Evolutionary conservation across 495 filamentous ascomycete species (phyloP).

Genomic region (Bathelium albidoporum): DNA sequence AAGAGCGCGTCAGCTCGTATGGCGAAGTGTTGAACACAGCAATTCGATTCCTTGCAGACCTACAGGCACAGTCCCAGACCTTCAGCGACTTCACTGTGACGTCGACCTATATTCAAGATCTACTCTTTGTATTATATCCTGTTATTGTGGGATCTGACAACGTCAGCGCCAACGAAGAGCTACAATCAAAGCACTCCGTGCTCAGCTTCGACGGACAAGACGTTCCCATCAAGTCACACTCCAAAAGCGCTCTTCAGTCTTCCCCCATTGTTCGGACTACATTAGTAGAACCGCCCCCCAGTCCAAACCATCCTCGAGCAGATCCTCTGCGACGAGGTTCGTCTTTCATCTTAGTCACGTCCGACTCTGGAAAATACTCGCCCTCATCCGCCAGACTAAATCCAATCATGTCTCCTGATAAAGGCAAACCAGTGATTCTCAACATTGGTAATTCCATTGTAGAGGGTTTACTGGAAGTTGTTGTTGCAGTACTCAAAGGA

Average conservation of each 20-base stretch:
- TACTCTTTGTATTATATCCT: conserved; percentile 73
- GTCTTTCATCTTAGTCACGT: conserved; percentile 78
- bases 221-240: conserved; percentile 66
- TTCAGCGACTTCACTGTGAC: conserved; percentile 73
- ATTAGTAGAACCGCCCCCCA: conserved; percentile 44
- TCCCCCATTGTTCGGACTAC: conserved; percentile 63
- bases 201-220: conserved; percentile 80
- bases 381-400: conserved; percentile 53
- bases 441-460: conserved; percentile 58
- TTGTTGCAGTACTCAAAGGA: conserved; percentile 68
- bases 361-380: conserved; percentile 46
- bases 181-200: conserved; percentile 64
- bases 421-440: conserved; percentile 36
- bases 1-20: conserved; percentile 19
- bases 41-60: conserved; percentile 65
- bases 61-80: conserved; percentile 57
- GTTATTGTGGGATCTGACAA: conserved; percentile 74
- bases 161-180: conserved; percentile 69
- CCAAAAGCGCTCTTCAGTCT: conserved; percentile 40
- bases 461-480: conserved; percentile 62
- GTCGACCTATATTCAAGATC: conserved; percentile 66
- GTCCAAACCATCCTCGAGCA: conserved; percentile 36
- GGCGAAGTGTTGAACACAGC: conserved; percentile 52
- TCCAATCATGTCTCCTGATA: conserved; percentile 49
- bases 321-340: conserved; percentile 62